These are phyloP conservation scores for Quillaja saponaria DNA, from an alignment of 306 rosid genomes.

Conservation along the genomic window DNA sequence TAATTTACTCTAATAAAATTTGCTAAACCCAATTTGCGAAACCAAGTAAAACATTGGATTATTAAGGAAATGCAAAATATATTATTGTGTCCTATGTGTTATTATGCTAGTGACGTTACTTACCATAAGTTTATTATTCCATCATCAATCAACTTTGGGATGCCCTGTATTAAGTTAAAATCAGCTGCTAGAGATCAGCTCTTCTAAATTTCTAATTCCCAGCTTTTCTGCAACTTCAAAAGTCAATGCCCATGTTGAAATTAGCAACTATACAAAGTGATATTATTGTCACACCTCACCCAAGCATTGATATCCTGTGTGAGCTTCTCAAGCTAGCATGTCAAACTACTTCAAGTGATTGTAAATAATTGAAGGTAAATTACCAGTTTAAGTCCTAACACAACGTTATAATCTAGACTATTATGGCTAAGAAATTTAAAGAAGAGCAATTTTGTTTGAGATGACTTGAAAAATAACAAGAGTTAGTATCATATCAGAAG, in stretches of 20 bases:
- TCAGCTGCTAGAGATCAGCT: constrained; percentile 27
- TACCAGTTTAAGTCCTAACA: constrained; percentile 30
- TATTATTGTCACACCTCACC: constrained; percentile 9
- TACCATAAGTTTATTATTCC: constrained; percentile 43
- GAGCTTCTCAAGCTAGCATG: constrained; percentile 49
- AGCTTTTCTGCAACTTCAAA: constrained; percentile 33
- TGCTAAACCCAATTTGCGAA: not conserved
- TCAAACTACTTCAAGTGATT: too few relatives aligned
- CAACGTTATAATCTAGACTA: constrained; percentile 41
- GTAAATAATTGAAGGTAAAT: constrained; percentile 4
- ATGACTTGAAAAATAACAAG: too few relatives aligned
- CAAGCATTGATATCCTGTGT: constrained; percentile 26
- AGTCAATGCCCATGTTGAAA: constrained; percentile 35
- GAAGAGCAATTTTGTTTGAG: too few relatives aligned
- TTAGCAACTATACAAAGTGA: constrained; percentile 40
- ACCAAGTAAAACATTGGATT: not conserved
- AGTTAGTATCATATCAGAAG: too few relatives aligned
- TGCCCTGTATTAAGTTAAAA: not conserved
- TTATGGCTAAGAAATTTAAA: constrained; percentile 36
- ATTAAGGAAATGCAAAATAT: not conserved
- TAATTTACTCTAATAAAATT: too few relatives aligned
- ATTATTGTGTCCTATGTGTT: not conserved
- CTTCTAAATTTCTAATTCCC: constrained; percentile 32
- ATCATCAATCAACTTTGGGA: constrained; percentile 37
- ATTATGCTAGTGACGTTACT: not conserved